phyloP scores from a whole-genome alignment of 108 stramenopile genomes.

The Skeletonema grethae region DNA sequence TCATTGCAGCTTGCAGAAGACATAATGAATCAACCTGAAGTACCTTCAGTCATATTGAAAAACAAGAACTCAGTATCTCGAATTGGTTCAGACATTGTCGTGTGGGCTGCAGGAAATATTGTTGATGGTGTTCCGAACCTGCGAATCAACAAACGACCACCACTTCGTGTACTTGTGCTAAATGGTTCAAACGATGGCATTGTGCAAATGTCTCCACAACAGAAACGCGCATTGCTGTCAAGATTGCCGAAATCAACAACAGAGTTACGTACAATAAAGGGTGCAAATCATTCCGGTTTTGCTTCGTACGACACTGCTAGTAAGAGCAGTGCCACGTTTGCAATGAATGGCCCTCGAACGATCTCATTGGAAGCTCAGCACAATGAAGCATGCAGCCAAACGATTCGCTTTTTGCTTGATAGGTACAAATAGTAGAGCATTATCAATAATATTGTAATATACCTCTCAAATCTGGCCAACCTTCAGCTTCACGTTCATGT shows the following conservation, averaged over 20 bases:
- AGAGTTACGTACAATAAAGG: constrained; percentile 20
- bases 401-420: constrained; percentile 10
- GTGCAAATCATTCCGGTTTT: constrained; percentile 41
- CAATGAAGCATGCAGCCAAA: constrained; percentile 5
- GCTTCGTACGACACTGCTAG: constrained; percentile 28
- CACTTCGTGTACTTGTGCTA: constrained; percentile 23
- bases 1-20: constrained; percentile 28
- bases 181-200: constrained; percentile 32
- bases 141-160: not conserved
- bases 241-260: constrained; percentile 25
- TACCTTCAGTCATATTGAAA: constrained; percentile 11
- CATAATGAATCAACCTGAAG: not conserved
- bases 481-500: too few species aligned
- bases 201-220: constrained; percentile 22
- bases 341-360: constrained; percentile 4
- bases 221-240: constrained; percentile 20
- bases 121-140: constrained; percentile 25
- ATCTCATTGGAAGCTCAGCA: constrained; percentile 15
- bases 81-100: constrained; percentile 18
- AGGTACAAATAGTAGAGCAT: not conserved
- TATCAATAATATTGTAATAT: too few species aligned
- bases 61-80: constrained; percentile 28
- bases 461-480: too few species aligned
- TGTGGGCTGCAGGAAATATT: constrained; percentile 30
- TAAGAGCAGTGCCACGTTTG: constrained; percentile 10